phyloP scores from a whole-genome alignment of 805 yeast genomes.

The Yarrowia divulgata region DNA sequence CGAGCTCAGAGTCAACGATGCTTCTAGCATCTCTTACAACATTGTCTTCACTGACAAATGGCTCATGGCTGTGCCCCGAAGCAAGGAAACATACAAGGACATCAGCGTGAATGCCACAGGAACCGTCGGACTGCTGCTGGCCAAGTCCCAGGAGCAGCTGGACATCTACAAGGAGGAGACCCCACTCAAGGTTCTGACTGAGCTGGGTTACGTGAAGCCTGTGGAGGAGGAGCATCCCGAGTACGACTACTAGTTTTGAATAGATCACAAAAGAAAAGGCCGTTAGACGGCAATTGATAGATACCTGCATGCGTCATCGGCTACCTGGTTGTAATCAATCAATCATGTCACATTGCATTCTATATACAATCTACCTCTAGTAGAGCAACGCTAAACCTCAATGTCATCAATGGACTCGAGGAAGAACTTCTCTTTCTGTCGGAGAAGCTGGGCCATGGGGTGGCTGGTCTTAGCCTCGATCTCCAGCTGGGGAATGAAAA shows the following conservation, averaged over 20 bases:
- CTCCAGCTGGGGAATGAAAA: conserved; percentile 11
- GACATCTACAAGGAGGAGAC: conserved; percentile 57
- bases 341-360: not conserved
- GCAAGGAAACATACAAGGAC: conserved; percentile 54
- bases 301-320: not conserved
- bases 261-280: conserved; percentile 13
- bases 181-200: conserved; percentile 59
- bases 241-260: conserved; percentile 41
- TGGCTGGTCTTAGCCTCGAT: conserved; percentile 15
- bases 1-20: conserved; percentile 56
- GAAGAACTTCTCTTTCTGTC: conserved; percentile 22
- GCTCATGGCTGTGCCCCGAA: conserved; percentile 83
- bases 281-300: not conserved
- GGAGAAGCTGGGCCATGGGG: conserved; percentile 25
- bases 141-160: conserved; percentile 65
- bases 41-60: conserved; percentile 81
- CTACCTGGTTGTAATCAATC: not conserved
- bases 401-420: conserved; percentile 29
- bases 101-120: conserved; percentile 84
- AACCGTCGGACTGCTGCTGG: conserved; percentile 75
- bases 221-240: conserved; percentile 44
- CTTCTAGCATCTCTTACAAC: conserved; percentile 68
- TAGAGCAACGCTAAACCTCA: conserved; percentile 4
- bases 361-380: not conserved
- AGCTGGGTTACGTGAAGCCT: conserved; percentile 64